phyloP scores from a whole-genome alignment of 1,284 basidiomycete genomes.

The Grifola frondosa region DNA sequence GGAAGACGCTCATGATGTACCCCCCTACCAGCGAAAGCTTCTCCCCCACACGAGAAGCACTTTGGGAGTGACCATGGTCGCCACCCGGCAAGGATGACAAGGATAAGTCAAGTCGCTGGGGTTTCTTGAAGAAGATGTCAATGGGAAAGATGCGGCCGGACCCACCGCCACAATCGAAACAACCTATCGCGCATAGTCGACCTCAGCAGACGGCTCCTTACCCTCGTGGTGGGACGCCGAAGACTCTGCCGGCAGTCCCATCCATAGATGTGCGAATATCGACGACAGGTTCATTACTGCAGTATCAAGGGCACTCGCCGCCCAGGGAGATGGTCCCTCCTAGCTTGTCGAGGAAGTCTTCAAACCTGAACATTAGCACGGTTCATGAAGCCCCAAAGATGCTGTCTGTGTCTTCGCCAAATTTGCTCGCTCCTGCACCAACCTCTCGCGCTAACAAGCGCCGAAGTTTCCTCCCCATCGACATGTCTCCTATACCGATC shows the following conservation, averaged over 20 bases:
- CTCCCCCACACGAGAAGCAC: constrained; percentile 23
- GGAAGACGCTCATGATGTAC: constrained; percentile 23
- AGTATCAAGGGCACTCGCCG: constrained; percentile 12
- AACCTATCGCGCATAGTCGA: constrained; percentile 29
- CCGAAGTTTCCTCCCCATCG: constrained; percentile 84
- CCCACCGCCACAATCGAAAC: constrained; percentile 39
- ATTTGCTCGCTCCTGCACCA: constrained; percentile 47
- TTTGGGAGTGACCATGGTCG: constrained; percentile 27
- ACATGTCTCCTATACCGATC: constrained; percentile 55
- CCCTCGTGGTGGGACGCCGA: constrained; percentile 11
- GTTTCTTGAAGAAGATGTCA: constrained; percentile 95
- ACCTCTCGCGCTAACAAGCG: constrained; percentile 63
- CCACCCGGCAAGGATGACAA: constrained; percentile 41
- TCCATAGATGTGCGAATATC: constrained; percentile 67
- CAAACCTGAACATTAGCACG: constrained; percentile 27
- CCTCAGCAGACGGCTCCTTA: constrained; percentile 12
- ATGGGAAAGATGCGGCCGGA: constrained; percentile 84
- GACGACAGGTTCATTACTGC: constrained; percentile 55
- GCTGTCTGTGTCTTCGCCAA: constrained; percentile 30
- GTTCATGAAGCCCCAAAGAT: constrained; percentile 27
- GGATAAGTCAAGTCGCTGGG: constrained; percentile 77
- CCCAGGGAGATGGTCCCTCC: constrained; percentile 34
- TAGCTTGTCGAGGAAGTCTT: constrained; percentile 28
- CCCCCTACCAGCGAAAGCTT: constrained; percentile 19
- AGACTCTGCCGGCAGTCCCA: constrained; percentile 6